A percentile compares a stretch with the other conserved stretches of the same genome.
phyloP scores from a whole-genome alignment of 1,139 yeast genomes.

The Geotrichum aggregatum region DNA sequence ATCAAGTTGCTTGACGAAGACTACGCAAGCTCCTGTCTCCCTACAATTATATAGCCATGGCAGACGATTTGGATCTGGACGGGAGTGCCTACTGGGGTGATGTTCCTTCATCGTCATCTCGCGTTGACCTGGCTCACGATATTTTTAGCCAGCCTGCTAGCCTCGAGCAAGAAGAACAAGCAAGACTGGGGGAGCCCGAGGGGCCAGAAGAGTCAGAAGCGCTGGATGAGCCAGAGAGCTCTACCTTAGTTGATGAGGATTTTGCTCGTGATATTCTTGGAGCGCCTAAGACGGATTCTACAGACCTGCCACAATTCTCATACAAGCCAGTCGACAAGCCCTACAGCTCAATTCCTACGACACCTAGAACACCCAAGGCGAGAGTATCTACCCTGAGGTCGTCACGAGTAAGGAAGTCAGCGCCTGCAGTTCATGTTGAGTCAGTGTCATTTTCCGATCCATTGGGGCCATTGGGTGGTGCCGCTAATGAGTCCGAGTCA shows the following conservation, averaged over 20 bases:
- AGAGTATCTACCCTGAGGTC: conserved; percentile 12
- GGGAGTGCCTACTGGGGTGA: conserved; percentile 13
- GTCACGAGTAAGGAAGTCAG: conserved; percentile 6
- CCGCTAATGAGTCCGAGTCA: background rate
- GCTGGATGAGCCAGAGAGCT: background rate
- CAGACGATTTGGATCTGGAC: conserved; percentile 16
- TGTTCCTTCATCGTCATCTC: conserved; percentile 13
- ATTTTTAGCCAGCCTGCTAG: background rate
- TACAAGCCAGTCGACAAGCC: conserved; percentile 2
- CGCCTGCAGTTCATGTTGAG: conserved; percentile 13
- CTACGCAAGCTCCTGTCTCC: background rate
- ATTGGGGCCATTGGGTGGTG: conserved; percentile 8
- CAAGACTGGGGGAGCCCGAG: no score
- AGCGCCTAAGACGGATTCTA: background rate
- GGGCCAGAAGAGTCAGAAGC: background rate
- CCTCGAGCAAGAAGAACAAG: background rate
- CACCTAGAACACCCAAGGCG: conserved; percentile 10
- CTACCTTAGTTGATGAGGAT: background rate
- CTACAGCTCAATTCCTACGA: background rate
- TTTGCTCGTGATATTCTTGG: background rate
- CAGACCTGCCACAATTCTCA: background rate
- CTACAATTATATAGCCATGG: background rate
- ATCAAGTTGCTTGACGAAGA: background rate
- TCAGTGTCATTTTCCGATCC: conserved; percentile 16
- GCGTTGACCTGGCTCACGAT: conserved; percentile 9